Conservation (phyloP, 331 rosid species). For the Acacia pycnantha region DNA sequence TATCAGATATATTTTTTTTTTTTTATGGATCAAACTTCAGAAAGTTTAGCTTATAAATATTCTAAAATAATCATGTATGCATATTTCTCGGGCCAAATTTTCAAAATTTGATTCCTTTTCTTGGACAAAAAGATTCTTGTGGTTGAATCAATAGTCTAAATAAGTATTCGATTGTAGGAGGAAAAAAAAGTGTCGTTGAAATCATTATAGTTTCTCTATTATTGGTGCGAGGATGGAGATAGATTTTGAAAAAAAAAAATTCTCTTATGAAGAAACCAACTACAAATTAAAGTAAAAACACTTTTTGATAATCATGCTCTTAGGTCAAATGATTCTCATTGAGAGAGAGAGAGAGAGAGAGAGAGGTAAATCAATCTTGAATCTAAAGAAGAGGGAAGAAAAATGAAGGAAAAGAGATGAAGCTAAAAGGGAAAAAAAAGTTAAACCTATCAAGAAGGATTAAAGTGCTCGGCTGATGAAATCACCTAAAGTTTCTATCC, state of each 20-base stretch:
- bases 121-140: conserved; percentile 22
- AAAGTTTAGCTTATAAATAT: not conserved
- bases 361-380: conserved; percentile 23
- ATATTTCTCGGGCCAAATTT: not conserved
- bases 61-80: not conserved
- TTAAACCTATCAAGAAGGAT: conserved; percentile 25
- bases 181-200: conserved; percentile 30
- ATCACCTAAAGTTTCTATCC: conserved; percentile 37
- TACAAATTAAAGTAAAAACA: conserved; percentile 51
- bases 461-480: conserved; percentile 41
- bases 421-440: not conserved
- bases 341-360: not conserved
- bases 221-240: conserved; percentile 48
- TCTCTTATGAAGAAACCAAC: conserved; percentile 72
- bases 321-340: conserved; percentile 33
- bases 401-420: conserved; percentile 26
- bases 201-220: conserved; percentile 53
- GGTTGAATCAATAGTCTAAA: conserved; percentile 40
- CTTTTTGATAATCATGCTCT: conserved; percentile 55
- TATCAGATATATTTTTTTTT: not conserved
- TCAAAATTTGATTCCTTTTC: not conserved
- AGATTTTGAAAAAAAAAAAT: conserved; percentile 41
- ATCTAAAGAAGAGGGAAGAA: conserved; percentile 36
- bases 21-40: not conserved
- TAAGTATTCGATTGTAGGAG: conserved; percentile 31